Conservation (phyloP, 768 basidiomycete genomes). For the Kwoniella dendrophila region DNA sequence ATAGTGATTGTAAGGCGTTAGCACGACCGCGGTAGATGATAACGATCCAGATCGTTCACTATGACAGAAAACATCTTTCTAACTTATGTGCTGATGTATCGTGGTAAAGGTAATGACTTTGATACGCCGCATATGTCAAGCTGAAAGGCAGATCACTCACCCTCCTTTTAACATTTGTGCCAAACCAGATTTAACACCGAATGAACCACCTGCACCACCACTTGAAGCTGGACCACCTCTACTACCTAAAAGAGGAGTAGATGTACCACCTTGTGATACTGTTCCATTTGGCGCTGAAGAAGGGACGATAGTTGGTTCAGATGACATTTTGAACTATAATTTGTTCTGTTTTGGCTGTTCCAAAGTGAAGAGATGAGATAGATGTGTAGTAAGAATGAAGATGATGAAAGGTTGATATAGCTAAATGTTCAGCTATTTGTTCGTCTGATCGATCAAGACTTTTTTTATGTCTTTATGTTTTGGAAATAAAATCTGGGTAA, state of each 20-base stretch:
- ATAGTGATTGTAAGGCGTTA: conserved; percentile 63
- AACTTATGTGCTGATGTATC: no score
- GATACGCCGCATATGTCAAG: no score
- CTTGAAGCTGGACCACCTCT: conserved; percentile 25
- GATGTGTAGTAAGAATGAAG: no score
- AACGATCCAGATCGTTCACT: neutral
- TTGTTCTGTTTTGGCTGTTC: neutral
- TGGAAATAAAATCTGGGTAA: no score
- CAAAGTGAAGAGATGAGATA: no score
- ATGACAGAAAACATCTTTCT: neutral
- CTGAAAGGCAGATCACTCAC: conserved; percentile 16
- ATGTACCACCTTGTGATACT: conserved; percentile 26
- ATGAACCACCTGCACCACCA: conserved; percentile 49
- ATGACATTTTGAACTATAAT: conserved; percentile 20
- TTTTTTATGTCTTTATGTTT: no score
- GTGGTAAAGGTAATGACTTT: no score
- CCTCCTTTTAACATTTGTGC: conserved; percentile 89
- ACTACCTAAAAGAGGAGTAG: conserved; percentile 38
- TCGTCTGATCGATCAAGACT: no score
- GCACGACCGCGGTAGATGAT: neutral
- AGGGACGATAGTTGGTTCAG: conserved; percentile 47
- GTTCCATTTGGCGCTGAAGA: conserved; percentile 39
- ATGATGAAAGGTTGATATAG: no score
- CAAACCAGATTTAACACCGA: conserved; percentile 79
- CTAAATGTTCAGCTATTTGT: no score